phyloP scores from a whole-genome alignment of 345 rosid species.

The Capsella bursapastoris region DNA sequence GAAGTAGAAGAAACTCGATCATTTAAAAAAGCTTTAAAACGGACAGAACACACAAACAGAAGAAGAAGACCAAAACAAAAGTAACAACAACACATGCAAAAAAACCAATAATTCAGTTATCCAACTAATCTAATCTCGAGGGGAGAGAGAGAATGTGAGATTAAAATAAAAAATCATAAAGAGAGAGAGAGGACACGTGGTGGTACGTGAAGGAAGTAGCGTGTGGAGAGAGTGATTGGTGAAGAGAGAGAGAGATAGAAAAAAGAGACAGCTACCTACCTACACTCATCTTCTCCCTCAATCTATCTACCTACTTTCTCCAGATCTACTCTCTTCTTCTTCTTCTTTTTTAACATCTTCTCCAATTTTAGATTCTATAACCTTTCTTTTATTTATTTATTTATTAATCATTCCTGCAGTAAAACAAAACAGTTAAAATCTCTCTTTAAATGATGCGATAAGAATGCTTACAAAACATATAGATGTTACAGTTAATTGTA shows the following conservation, averaged over 20 bases:
- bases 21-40: not conserved
- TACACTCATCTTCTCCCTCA: slow-evolving; percentile 36
- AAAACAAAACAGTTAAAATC: too few species aligned
- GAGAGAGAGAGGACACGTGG: slow-evolving; percentile 37
- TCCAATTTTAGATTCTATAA: not conserved
- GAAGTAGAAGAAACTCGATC: not conserved
- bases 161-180: not conserved
- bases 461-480: too few species aligned
- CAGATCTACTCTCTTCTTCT: slow-evolving; percentile 38
- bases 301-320: slow-evolving; percentile 48
- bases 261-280: slow-evolving; percentile 44
- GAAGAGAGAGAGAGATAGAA: slow-evolving; percentile 31
- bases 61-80: slow-evolving; percentile 17
- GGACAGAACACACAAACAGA: slow-evolving; percentile 23
- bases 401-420: too few species aligned
- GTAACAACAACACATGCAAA: slow-evolving; percentile 25
- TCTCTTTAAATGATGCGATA: too few species aligned
- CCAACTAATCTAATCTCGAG: slow-evolving; percentile 33
- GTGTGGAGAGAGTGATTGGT: slow-evolving; percentile 45
- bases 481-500: too few species aligned
- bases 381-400: too few species aligned
- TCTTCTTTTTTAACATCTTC: not conserved
- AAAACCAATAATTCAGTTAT: slow-evolving; percentile 44
- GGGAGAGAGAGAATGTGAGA: slow-evolving; percentile 16
- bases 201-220: slow-evolving; percentile 36